A percentile compares a stretch with the other conserved stretches of the same genome.
Conservation (phyloP, 2,329 filamentous ascomycete species). For the Sporothrix curviconia region DNA sequence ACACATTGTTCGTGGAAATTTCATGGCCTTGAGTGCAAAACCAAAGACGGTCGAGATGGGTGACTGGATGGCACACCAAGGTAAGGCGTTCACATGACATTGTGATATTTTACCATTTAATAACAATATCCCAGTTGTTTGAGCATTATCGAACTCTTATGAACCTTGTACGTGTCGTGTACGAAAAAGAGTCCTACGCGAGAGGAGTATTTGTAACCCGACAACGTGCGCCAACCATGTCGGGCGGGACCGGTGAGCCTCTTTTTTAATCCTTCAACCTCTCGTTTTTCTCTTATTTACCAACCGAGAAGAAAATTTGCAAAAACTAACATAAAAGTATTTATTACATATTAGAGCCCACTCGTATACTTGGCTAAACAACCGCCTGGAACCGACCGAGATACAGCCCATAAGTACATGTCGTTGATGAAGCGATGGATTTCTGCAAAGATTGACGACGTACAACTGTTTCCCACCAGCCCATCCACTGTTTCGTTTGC, state of each 20-base stretch:
- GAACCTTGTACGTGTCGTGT: constrained; percentile 82
- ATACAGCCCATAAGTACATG: constrained; percentile 87
- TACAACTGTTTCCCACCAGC: constrained; percentile 82
- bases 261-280: too few species aligned
- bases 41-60: constrained; percentile 90
- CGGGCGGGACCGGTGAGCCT: too few species aligned
- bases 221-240: constrained; percentile 85
- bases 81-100: constrained; percentile 48
- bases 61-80: constrained; percentile 94
- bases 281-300: too few species aligned
- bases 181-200: constrained; percentile 73
- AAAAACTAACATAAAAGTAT: too few species aligned
- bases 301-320: too few species aligned
- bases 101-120: not conserved
- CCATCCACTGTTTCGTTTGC: constrained; percentile 61
- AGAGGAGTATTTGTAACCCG: constrained; percentile 76
- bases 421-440: constrained; percentile 96
- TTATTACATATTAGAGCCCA: constrained; percentile 72
- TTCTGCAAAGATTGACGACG: constrained; percentile 86
- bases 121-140: constrained; percentile 57
- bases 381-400: constrained; percentile 63
- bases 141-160: constrained; percentile 87
- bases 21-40: constrained; percentile 88
- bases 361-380: constrained; percentile 86
- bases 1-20: constrained; percentile 94